Percentiles rank a stretch among this genome's conserved stretches.
These are phyloP conservation scores for Typha latifolia DNA, from an alignment of 176 grass and related monocot species.

Conservation along the genomic window DNA sequence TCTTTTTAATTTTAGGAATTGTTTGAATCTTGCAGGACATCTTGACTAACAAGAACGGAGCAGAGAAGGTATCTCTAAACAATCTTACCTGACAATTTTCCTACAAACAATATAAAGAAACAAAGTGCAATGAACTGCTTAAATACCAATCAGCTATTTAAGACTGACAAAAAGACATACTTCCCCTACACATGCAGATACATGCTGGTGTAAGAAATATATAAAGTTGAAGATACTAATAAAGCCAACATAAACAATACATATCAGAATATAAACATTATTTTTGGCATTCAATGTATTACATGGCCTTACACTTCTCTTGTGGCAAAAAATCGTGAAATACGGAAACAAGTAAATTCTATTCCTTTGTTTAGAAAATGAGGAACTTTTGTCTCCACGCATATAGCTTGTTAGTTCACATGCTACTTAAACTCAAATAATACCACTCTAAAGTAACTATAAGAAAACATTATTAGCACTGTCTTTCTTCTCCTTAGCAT, in stretches of 20 bases:
- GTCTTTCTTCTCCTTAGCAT: not conserved
- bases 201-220: too few species aligned
- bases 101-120: too few species aligned
- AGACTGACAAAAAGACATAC: not conserved
- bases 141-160: not conserved
- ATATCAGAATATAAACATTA: too few species aligned
- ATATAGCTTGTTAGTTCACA: not conserved
- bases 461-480: not conserved
- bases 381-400: not conserved
- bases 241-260: too few species aligned
- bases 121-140: not conserved
- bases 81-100: not conserved
- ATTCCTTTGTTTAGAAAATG: not conserved
- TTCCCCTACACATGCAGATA: too few species aligned
- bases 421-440: not conserved
- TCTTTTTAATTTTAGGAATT: not conserved
- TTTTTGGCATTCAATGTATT: too few species aligned
- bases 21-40: slow-evolving; percentile 10
- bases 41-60: slow-evolving; percentile 7
- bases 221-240: too few species aligned
- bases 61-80: slow-evolving; percentile 12
- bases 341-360: not conserved
- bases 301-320: too few species aligned
- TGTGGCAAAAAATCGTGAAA: not conserved
- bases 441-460: not conserved